Conservation (phyloP, 352 stramenopile genomes). For the Peronospora destructor region DNA sequence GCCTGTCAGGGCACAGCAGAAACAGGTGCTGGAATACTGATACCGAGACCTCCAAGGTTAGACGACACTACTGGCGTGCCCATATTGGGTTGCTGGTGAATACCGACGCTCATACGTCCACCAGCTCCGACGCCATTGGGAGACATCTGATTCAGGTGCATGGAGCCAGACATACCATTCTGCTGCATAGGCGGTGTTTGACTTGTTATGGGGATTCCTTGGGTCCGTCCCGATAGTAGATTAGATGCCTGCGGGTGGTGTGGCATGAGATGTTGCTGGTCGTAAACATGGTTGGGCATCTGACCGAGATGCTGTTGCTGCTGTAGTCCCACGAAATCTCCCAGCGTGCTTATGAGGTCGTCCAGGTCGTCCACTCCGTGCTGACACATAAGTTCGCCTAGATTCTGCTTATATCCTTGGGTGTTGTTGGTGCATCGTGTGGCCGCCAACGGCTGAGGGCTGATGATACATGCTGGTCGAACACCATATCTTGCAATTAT, state of each 20-base stretch:
- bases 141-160: slow-evolving; percentile 34
- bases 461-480: slow-evolving; percentile 58
- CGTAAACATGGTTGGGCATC: slow-evolving; percentile 50
- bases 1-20: slow-evolving; percentile 8
- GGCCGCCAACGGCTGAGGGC: slow-evolving; percentile 8
- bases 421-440: slow-evolving; percentile 42
- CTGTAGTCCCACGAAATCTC: slow-evolving; percentile 40
- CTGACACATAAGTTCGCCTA: slow-evolving; percentile 37
- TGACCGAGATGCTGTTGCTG: slow-evolving; percentile 46
- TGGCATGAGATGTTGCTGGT: slow-evolving; percentile 52
- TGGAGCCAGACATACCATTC: slow-evolving; percentile 16
- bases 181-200: slow-evolving; percentile 35
- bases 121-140: slow-evolving; percentile 8
- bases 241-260: slow-evolving; percentile 30
- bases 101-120: slow-evolving; percentile 15
- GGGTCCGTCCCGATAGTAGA: slow-evolving; percentile 18
- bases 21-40: slow-evolving; percentile 7
- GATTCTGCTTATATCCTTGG: slow-evolving; percentile 22
- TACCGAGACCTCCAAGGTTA: slow-evolving; percentile 6
- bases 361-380: slow-evolving; percentile 60
- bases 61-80: background rate
- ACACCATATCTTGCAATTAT: slow-evolving; percentile 70
- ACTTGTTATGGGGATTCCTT: slow-evolving; percentile 25
- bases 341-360: slow-evolving; percentile 56
- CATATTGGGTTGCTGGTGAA: slow-evolving; percentile 26